Base-by-base conservation (phyloP, 768 basidiomycete genomes). In the Glaciozyma martinii region DNA sequence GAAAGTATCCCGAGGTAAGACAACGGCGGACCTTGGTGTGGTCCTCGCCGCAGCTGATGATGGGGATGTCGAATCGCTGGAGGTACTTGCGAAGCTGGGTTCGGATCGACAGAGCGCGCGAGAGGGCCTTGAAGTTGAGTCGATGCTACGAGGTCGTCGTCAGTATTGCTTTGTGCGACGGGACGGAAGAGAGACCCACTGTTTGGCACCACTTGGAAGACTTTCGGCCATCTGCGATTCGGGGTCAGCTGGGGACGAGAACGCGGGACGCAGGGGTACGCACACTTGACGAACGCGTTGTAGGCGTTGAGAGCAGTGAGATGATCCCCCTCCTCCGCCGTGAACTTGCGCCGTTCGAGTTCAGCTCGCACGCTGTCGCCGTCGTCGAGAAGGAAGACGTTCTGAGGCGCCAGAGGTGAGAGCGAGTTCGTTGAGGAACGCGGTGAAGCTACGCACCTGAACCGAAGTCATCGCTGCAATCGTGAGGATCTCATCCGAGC, bases 261-360 rank as follows among this genome's bases (percentile, higher is more conserved):
- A 18, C 5, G 19, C n/a, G n/a, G 21, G 15, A 19, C 18, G 32
- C n/a, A 1, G 15, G 6, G 33, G 10, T 5, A 60, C 67, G n/a
- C 87, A 75, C 87, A 88, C 74, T 82, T 83, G 33, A 82, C 81
- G 76, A 99, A 99, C 4, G 90, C 91, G 75, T 97, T 98, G 78
- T 92, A 98, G 6, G 85, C 93, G 76, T 98, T 99, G 37, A 99
- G 76, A 5, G 95, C 78, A 6, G 95, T 97, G 27, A 98, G 79
- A 75, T 99, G 95, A 74, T 99, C 95, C 73, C 95, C 95, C 83
- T 99, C 95, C 77, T 98, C 93, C 0, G 93, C 91, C 0, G 91
- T 98, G 72, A 98, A 98, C 75, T 98, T 98, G 63, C 95, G 79
- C 58, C 91, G 81, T 76, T 98, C 93, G 19, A 98, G 79, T 76